Conservation (phyloP, 352 stramenopile genomes). For the Phytophthora syringae region DNA sequence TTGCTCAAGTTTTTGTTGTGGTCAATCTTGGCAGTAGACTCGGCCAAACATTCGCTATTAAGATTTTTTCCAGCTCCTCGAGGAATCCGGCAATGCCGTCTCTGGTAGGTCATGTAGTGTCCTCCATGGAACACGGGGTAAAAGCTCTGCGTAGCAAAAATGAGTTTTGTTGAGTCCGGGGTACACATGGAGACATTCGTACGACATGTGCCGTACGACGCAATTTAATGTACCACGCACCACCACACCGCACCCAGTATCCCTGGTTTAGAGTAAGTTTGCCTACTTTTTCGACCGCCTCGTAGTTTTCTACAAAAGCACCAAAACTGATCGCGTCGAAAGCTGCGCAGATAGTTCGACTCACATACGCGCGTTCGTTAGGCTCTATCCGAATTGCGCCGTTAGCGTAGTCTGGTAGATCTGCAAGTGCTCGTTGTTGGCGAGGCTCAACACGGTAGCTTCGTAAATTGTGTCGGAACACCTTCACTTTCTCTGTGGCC, state of each 20-base stretch:
- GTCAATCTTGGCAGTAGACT: too few species aligned
- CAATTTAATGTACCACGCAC: background rate
- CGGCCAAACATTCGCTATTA: background rate
- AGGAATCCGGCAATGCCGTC: background rate
- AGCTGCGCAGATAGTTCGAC: background rate
- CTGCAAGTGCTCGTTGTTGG: background rate
- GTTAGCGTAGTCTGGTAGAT: background rate
- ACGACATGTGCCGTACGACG: background rate
- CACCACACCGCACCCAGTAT: background rate
- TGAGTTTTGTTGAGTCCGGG: background rate
- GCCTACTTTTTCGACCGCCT: too few species aligned
- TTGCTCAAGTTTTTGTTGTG: too few species aligned
- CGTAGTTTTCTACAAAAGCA: background rate
- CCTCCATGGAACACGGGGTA: too few species aligned
- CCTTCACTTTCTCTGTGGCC: too few species aligned
- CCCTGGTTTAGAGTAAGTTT: too few species aligned
- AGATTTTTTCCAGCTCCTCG: background rate
- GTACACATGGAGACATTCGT: background rate
- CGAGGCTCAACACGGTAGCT: too few species aligned
- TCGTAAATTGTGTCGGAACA: too few species aligned
- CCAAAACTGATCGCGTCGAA: background rate
- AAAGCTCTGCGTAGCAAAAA: background rate
- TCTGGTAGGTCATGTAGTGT: background rate
- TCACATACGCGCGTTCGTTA: conserved; percentile 1
- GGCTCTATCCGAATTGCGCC: background rate